Evolutionary conservation across 129 eudicot species (phyloP).

Genomic region (Pulicaria dysenterica): DNA sequence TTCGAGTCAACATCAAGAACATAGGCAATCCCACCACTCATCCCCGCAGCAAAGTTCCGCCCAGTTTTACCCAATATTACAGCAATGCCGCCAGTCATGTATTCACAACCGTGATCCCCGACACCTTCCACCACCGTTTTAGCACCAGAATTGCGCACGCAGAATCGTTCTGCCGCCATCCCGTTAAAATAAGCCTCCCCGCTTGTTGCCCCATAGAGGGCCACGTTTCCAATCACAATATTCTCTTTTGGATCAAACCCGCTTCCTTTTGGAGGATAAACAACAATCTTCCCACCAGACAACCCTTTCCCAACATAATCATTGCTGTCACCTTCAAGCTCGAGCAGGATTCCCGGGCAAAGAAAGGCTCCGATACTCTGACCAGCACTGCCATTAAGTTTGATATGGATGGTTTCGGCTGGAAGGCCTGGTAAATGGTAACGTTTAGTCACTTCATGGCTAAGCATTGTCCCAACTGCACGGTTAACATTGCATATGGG

Average conservation of each 20-base stretch:
- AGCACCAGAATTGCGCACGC: constrained; percentile 96
- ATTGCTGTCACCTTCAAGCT: constrained; percentile 98
- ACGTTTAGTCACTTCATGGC: constrained; percentile 94
- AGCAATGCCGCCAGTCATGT: constrained; percentile 96
- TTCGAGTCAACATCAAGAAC: constrained; percentile 79
- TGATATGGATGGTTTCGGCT: constrained; percentile 82
- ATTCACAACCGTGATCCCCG: constrained; percentile 99
- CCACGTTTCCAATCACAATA: constrained; percentile 94
- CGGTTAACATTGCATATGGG: constrained; percentile 87
- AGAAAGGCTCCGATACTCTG: constrained; percentile 98
- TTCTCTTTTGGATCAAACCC: constrained; percentile 90
- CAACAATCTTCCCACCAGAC: constrained; percentile 89
- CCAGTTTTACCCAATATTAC: constrained; percentile 93
- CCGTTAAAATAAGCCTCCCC: constrained; percentile 99
- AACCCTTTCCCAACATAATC: constrained; percentile 97
- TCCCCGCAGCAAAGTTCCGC: constrained; percentile 97
- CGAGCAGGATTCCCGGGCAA: constrained; percentile 85
- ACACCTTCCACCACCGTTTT: constrained; percentile 98
- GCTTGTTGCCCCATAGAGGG: constrained; percentile 86
- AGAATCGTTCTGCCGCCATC: constrained; percentile 97
- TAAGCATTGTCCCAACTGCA: constrained; percentile 97
- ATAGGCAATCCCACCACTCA: constrained; percentile 98
- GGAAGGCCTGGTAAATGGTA: constrained; percentile 77
- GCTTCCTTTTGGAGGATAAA: constrained; percentile 89
- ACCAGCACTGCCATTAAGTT: constrained; percentile 92